Evolutionary conservation across 805 yeast genomes (phyloP).

Genomic region (Saccharomycopsis sp.): DNA sequence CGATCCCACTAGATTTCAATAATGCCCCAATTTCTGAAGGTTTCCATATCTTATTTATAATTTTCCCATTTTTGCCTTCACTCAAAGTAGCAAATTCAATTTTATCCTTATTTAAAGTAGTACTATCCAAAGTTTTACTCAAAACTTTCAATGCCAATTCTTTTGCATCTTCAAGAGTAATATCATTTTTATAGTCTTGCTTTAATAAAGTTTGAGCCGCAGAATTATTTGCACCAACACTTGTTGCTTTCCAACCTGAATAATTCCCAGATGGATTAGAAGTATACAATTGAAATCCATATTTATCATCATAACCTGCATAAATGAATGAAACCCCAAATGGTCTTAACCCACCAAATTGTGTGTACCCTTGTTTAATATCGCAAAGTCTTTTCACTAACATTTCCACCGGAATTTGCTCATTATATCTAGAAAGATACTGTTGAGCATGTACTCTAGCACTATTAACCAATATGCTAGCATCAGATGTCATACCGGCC

Average conservation of each 20-base stretch:
- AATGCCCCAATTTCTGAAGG: slow-evolving; percentile 71
- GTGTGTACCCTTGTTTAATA: slow-evolving; percentile 95
- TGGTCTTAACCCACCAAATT: slow-evolving; percentile 97
- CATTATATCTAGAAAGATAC: slow-evolving; percentile 79
- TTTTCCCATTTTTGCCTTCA: slow-evolving; percentile 40
- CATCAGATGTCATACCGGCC: slow-evolving; percentile 98
- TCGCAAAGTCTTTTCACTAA: slow-evolving; percentile 87
- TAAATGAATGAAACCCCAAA: slow-evolving; percentile 95
- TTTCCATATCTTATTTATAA: slow-evolving; percentile 68
- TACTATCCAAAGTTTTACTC: slow-evolving; percentile 88
- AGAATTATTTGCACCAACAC: slow-evolving; percentile 92
- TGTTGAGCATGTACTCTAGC: slow-evolving; percentile 83
- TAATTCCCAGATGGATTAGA: slow-evolving; percentile 97
- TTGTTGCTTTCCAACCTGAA: slow-evolving; percentile 97
- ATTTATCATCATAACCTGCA: slow-evolving; percentile 90
- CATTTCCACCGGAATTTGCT: slow-evolving; percentile 88
- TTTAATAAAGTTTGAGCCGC: slow-evolving; percentile 94
- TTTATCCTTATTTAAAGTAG: slow-evolving; percentile 80
- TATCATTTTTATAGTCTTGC: slow-evolving; percentile 87
- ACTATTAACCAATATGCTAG: slow-evolving; percentile 78
- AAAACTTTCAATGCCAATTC: slow-evolving; percentile 86
- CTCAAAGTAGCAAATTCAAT: slow-evolving; percentile 85
- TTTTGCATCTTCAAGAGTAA: slow-evolving; percentile 66
- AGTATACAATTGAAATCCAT: slow-evolving; percentile 86
- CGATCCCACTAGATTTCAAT: slow-evolving; percentile 65